Evolutionary conservation across 2,329 filamentous ascomycete genomes (phyloP), one percentile per base, ranked within the genome.

Genomic region (Colletotrichum costaricense): DNA sequence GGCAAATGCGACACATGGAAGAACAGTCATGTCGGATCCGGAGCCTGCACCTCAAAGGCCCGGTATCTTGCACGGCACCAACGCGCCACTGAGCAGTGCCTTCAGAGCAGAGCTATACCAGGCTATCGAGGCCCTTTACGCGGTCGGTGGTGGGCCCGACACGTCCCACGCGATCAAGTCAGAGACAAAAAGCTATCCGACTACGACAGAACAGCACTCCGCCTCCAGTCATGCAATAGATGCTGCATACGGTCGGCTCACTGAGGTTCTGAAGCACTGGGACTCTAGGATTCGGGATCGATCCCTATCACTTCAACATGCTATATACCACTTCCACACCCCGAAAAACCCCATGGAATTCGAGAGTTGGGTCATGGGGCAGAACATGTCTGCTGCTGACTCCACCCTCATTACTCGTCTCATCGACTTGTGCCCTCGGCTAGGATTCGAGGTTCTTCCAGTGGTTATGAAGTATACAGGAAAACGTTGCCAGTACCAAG

Each of bases 381-480:
- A 62, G 24, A 52, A 14, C 60, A 52, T 73, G 71, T 66, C 67
- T 33, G 22, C 28, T 9, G 56, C 60, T 4, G 71, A 73, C 33
- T 49, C 49, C 33, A 30, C 33, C 26, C 60, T 73, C 22, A 30
- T 54, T 3, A 8, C 46, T 14, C 59, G 30, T 7, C 67, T 73
- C 7, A 60, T 62, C 26, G 14, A 6, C 24, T 19, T 66, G 9
- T 70, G 56, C 28, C 67, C 71, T 16, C 49, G 70, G 24, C 22
- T 58, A n/a, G 67, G 60, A 5, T 73, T 73, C 38, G 71, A 73
- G 28, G 67, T 73, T 12, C 24, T 73, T 30, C 67, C 56, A 9
- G 67, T 71, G n/a, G 67, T 73, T 35, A n/a, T 73, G 46, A 63
- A 66, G 22, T 73, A 73, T 49, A 66, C 60, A 14, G 71, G 67